phyloP scores from a whole-genome alignment of 1,284 basidiomycete species.

The Sporisorium reilianum region DNA sequence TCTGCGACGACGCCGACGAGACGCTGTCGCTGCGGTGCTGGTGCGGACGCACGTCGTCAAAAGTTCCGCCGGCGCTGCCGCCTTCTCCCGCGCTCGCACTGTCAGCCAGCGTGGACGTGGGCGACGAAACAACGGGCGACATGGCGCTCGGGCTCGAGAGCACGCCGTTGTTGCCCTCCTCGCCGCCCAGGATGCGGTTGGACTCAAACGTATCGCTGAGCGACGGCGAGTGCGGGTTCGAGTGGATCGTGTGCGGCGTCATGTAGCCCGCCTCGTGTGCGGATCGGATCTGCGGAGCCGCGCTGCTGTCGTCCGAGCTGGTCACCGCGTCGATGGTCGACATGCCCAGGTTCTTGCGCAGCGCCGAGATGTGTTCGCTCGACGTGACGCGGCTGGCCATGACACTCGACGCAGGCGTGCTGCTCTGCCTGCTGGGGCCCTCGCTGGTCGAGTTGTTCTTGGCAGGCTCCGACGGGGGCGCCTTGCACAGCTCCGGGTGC shows the following conservation, averaged over 20 bases:
- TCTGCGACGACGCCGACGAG: slow-evolving; percentile 75
- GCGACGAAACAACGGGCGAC: slow-evolving; percentile 43
- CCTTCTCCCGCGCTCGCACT: slow-evolving; percentile 20
- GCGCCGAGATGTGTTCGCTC: slow-evolving; percentile 39
- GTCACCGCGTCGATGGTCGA: slow-evolving; percentile 27
- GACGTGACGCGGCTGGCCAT: slow-evolving; percentile 46
- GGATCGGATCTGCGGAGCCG: slow-evolving; percentile 51
- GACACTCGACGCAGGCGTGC: slow-evolving; percentile 32
- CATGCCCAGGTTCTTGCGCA: slow-evolving; percentile 39
- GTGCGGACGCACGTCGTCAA: slow-evolving; percentile 49
- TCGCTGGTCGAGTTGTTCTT: slow-evolving; percentile 18
- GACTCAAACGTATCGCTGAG: slow-evolving; percentile 31
- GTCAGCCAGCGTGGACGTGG: slow-evolving; percentile 44
- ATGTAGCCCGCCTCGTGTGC: slow-evolving; percentile 64
- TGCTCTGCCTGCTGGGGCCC: slow-evolving; percentile 34
- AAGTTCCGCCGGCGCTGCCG: slow-evolving; percentile 17
- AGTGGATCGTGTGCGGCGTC: slow-evolving; percentile 55
- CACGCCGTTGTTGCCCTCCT: slow-evolving; percentile 13
- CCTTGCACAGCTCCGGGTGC: slow-evolving; percentile 82
- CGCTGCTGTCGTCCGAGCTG: slow-evolving; percentile 25
- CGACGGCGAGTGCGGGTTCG: slow-evolving; percentile 52
- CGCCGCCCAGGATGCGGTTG: slow-evolving; percentile 24
- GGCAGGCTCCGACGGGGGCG: slow-evolving; percentile 27
- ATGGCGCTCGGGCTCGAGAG: slow-evolving; percentile 28
- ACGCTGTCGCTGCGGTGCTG: slow-evolving; percentile 55